Evolutionary conservation across 202 grass and related monocot genomes (phyloP), one percentile per base, ranked within the genome.

Genomic region (Elaeis oleifera): DNA sequence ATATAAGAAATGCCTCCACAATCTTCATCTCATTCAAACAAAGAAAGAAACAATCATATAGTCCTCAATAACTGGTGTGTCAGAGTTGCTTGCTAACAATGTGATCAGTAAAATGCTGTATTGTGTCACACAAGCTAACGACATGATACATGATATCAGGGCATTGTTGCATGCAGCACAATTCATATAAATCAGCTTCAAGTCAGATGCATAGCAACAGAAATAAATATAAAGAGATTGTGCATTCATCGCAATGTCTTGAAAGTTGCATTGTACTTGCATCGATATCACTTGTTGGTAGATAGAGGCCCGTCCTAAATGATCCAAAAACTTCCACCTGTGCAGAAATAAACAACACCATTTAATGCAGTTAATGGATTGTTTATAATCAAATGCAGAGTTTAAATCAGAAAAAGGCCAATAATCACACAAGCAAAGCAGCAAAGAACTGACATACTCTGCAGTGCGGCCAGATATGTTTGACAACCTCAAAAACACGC

Each of bases 291-390:
- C 94, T 99, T 54, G 88, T 94, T 65, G 94, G 94, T 67, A 99
- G 69, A 77, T 94, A 99, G 3, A 99, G 80, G 57, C 94, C 88
- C 58, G 88, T 99, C 61, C 85, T 99, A 60, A 99, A 94, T 70
- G 94, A 99, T 84, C 94, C 94, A 76, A 94, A 99, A 50, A 99
- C 63, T 79, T 99, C 85, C 69, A 94, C 88, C 94, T 99, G 78
- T 25, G 50, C 73, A 2, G 18, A 16, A 80, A 69, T 64, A 68
- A 17, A 22, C 73, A 39, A 44, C 21, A 20, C 18, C 54, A 78
- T 60, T n/a, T 6, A 13, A 74, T 67, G 58, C 22, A 71, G 32
- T 64, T 68, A 71, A 17, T 49, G 68, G 36, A 11, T 28, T 27
- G 50, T 71, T 57, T 28, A 54, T 7, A 2, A 59, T 19, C 5